These are phyloP conservation scores for Hemisphaericaspora subhashii DNA, from an alignment of 1,139 yeast genomes.

Conservation along the genomic window DNA sequence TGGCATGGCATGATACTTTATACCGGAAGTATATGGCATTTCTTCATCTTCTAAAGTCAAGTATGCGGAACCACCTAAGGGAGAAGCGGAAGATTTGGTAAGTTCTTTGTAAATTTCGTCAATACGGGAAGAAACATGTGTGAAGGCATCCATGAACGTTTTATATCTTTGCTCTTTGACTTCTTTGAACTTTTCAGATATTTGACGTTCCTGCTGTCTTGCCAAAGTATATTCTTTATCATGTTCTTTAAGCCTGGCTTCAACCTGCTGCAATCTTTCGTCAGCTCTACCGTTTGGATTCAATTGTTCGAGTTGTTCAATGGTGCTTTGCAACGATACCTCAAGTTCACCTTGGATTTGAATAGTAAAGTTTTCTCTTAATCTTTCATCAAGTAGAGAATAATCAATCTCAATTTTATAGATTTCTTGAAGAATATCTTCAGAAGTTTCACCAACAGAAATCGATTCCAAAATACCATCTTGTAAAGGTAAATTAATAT, in stretches of 20 bases:
- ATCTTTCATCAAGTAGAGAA: constrained; percentile 44
- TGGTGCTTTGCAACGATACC: constrained; percentile 29
- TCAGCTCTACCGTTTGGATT: constrained; percentile 82
- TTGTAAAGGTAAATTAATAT: constrained; percentile 60
- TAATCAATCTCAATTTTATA: constrained; percentile 60
- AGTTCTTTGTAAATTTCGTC: constrained; percentile 86
- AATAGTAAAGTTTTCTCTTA: constrained; percentile 34
- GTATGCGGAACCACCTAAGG: constrained; percentile 91
- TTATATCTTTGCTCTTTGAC: constrained; percentile 62
- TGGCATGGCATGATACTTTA: constrained; percentile 93
- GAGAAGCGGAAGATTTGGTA: constrained; percentile 66
- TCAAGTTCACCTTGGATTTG: constrained; percentile 52
- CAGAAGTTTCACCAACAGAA: constrained; percentile 44
- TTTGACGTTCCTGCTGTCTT: constrained; percentile 58
- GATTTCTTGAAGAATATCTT: constrained; percentile 41
- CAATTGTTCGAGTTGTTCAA: constrained; percentile 55
- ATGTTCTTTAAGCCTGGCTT: constrained; percentile 55
- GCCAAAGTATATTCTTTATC: constrained; percentile 67
- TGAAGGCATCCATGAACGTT: constrained; percentile 69
- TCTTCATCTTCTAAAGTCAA: constrained; percentile 85
- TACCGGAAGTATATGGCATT: constrained; percentile 81
- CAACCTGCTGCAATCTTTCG: constrained; percentile 73
- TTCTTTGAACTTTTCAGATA: constrained; percentile 57
- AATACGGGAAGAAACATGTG: constrained; percentile 69
- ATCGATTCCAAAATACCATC: constrained; percentile 56